These are phyloP conservation scores for Yarrowia phangngaensis DNA, from an alignment of 805 yeast species.

Conservation along the genomic window DNA sequence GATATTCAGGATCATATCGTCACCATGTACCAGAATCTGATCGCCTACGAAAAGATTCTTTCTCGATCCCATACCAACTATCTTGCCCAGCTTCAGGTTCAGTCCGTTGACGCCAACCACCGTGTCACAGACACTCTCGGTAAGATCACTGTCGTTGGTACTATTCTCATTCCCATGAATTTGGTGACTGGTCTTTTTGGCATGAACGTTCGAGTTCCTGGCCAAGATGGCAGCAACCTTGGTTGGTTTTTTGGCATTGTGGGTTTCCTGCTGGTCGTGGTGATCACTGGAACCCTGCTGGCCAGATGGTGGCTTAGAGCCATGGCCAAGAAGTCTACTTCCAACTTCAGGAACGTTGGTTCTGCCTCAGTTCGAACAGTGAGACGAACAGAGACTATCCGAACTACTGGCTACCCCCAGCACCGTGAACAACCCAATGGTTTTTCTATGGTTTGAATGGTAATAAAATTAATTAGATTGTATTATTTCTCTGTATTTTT, in stretches of 20 bases:
- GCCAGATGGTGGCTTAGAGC: constrained; percentile 27
- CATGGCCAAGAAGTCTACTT: constrained; percentile 24
- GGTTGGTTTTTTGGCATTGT: constrained; percentile 67
- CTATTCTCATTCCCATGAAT: constrained; percentile 87
- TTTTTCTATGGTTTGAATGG: constrained; percentile 18
- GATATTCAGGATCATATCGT: constrained; percentile 97
- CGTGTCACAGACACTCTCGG: constrained; percentile 83
- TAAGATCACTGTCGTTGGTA: constrained; percentile 86
- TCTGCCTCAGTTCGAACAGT: constrained; percentile 24
- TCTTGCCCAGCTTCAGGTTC: constrained; percentile 90
- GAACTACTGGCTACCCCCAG: constrained; percentile 18
- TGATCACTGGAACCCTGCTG: constrained; percentile 23
- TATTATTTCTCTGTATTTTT: background rate
- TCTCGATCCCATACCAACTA: constrained; percentile 89
- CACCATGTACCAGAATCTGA: constrained; percentile 88
- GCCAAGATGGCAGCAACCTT: constrained; percentile 46
- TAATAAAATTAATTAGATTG: no score
- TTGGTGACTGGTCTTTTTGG: constrained; percentile 89
- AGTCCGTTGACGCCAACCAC: constrained; percentile 80
- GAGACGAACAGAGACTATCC: constrained; percentile 25
- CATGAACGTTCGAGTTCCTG: constrained; percentile 94
- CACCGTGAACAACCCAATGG: constrained; percentile 2
- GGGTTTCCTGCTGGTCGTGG: constrained; percentile 25
- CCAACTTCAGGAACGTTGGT: constrained; percentile 25
- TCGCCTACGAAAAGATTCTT: constrained; percentile 89